phyloP scores from a whole-genome alignment of 306 rosid species.

The Cucurbita argyrosperma region DNA sequence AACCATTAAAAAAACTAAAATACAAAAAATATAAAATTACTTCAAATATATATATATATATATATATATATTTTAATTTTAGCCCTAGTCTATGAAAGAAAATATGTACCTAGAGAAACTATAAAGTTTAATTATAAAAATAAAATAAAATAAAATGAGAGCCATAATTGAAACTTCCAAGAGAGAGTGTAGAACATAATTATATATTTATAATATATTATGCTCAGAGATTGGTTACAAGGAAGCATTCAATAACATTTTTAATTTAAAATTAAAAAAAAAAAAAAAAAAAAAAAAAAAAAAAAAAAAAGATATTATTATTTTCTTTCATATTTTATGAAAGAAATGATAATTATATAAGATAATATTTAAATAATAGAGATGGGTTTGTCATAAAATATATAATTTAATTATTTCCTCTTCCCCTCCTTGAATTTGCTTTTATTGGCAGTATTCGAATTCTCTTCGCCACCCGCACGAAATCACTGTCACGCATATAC shows the following conservation, averaged over 20 bases:
- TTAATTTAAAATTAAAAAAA: too few relatives aligned
- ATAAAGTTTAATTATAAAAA: too few relatives aligned
- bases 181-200: neutral
- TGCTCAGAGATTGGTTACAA: neutral
- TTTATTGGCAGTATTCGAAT: slow-evolving; percentile 61
- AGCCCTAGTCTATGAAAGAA: too few relatives aligned
- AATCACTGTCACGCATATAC: slow-evolving; percentile 39
- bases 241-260: neutral
- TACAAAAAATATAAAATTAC: too few relatives aligned
- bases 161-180: too few relatives aligned
- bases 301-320: neutral
- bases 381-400: neutral
- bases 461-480: slow-evolving; percentile 78
- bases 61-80: too few relatives aligned
- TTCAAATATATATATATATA: too few relatives aligned
- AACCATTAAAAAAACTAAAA: neutral
- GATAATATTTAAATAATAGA: neutral
- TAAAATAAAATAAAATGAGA: too few relatives aligned
- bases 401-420: slow-evolving; percentile 3
- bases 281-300: neutral
- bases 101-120: too few relatives aligned
- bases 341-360: neutral
- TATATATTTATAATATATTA: neutral
- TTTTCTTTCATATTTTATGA: neutral
- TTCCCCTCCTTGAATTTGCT: slow-evolving; percentile 37